Evolutionary conservation across 345 rosid genomes (phyloP), one percentile per base, ranked within the genome.

Genomic region (Murraya paniculata): DNA sequence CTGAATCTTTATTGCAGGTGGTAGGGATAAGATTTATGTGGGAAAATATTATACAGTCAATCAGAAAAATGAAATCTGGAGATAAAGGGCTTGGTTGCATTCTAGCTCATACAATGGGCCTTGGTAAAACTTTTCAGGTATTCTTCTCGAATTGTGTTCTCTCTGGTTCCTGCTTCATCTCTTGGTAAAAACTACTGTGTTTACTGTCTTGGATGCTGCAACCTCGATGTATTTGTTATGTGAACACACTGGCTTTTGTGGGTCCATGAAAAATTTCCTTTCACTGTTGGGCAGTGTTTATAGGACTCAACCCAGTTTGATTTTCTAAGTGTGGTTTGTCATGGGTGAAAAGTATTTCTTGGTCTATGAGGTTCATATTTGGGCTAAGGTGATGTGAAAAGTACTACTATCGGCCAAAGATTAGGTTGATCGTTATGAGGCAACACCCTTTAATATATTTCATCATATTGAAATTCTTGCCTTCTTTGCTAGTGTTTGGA

Each of bases 71-170:
- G 69, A 97, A 84, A 86, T 91, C 94, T 70, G 98, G 99, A 68
- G 99, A 94, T 82, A 94, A 84, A 81, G 99, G 99, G 77, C 97
- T 97, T 68, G 99, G 99, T 59, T 97, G 99, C 88, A 97, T 97
- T 85, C 85, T 97, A 82, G 99, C 99, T 66, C 98, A 97, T 82
- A 97, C 96, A 72, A 97, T 97, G 99, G 99, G 99, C 78, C 96
- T 97, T 56, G 99, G 99, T 67, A 97, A 97, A 93, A 97, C 99
- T 73, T 87, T 97, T 79, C 99, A 97, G 97, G 99, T 97, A 88
- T 76, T 77, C 39, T 14, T 76, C 62, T 72, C 76, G 36, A 64
- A 3, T n/a, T 59, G n/a, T 61, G 61, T 48, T 77, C 24, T 70
- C 33, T 28, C n/a, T 22, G 61, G 62, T 41, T 31, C 56, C 60